Evolutionary conservation across 2,329 filamentous ascomycete species (phyloP).

Genomic region (Colletotrichum sp.): DNA sequence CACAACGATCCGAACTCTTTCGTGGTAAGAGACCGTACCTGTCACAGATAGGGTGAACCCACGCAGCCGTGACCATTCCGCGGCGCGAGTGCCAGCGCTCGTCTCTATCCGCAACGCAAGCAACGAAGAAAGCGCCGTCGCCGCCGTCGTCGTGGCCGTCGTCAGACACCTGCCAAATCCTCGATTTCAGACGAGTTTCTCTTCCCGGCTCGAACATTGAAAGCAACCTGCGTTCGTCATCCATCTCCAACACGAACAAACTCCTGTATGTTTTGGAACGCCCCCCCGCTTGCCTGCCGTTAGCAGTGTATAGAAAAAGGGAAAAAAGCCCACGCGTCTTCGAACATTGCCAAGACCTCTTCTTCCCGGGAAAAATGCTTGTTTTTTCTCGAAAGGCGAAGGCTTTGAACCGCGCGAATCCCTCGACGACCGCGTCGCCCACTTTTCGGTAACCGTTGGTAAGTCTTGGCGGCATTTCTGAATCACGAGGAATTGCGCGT

Average conservation of each 20-base stretch:
- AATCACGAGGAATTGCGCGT: neutral
- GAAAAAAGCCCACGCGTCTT: neutral
- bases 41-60: neutral
- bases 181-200: neutral
- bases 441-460: neutral
- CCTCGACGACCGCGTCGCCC: neutral
- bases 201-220: neutral
- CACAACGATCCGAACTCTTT: neutral
- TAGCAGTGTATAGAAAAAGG: neutral
- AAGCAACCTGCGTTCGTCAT: neutral
- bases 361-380: neutral
- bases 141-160: neutral
- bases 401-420: neutral
- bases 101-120: neutral
- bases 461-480: neutral
- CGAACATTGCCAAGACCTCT: neutral
- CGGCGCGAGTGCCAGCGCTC: neutral
- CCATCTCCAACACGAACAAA: neutral
- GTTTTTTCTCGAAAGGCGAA: neutral
- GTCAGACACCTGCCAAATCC: neutral
- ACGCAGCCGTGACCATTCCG: neutral
- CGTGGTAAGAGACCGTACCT: neutral
- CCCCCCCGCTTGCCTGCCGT: neutral
- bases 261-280: neutral
- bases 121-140: neutral